Evolutionary conservation across 2,329 filamentous ascomycete genomes (phyloP).

Genomic region (Apiospora aurea): DNA sequence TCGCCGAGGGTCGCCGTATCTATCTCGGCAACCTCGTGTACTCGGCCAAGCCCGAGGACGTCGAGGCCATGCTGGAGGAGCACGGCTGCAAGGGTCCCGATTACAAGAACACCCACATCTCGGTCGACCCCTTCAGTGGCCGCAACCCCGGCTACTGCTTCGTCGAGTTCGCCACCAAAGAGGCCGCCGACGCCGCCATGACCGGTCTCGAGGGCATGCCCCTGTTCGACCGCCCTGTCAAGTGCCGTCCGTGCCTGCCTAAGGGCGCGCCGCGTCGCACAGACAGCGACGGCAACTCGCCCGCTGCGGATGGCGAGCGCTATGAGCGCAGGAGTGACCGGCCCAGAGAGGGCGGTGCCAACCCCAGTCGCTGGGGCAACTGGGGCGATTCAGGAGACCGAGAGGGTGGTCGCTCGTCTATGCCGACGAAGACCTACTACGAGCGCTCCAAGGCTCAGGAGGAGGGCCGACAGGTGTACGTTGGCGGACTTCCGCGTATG

Average conservation of each 20-base stretch:
- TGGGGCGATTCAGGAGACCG: constrained; percentile 27
- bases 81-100: constrained; percentile 44
- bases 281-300: constrained; percentile 12
- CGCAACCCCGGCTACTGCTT: constrained; percentile 80
- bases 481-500: constrained; percentile 59
- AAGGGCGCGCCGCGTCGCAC: constrained; percentile 45
- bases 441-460: constrained; percentile 34
- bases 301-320: constrained; percentile 24
- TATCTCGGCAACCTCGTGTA: constrained; percentile 72
- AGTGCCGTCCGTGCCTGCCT: constrained; percentile 70
- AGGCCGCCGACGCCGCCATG: constrained; percentile 65
- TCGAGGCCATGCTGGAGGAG: constrained; percentile 44
- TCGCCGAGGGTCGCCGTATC: constrained; percentile 51
- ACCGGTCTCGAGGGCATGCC: constrained; percentile 59
- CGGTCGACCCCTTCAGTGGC: constrained; percentile 70
- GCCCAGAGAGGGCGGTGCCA: constrained; percentile 29
- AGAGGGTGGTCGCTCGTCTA: constrained; percentile 38
- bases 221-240: constrained; percentile 65
- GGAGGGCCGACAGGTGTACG: constrained; percentile 53
- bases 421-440: constrained; percentile 41
- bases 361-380: constrained; percentile 25
- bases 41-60: constrained; percentile 51
- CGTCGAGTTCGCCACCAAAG: constrained; percentile 67
- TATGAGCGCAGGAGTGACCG: constrained; percentile 33
- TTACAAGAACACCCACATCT: constrained; percentile 67